A percentile compares a stretch with the other conserved stretches of the same genome.
Evolutionary conservation across 805 yeast genomes (phyloP).

Genomic region (Candida dendrica): DNA sequence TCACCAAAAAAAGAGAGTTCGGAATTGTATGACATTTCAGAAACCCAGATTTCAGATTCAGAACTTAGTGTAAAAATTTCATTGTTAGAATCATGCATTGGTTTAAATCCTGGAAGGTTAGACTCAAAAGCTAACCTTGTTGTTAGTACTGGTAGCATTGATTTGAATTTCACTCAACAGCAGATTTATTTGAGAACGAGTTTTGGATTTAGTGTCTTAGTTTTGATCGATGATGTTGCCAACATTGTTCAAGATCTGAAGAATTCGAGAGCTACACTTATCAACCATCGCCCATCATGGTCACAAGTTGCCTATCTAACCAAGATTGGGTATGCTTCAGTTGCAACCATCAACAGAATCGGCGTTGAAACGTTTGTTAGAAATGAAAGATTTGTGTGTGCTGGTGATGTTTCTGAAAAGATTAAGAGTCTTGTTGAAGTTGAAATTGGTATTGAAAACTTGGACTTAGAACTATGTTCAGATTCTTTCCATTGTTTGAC

Average conservation of each 20-base stretch:
- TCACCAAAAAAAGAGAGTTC: neutral
- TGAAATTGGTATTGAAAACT: conserved; percentile 40
- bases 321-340: conserved; percentile 43
- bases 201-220: conserved; percentile 40
- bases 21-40: neutral
- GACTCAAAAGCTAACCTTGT: conserved; percentile 45
- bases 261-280: conserved; percentile 15
- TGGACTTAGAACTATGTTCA: conserved; percentile 60
- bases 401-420: conserved; percentile 3
- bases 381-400: conserved; percentile 1
- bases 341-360: conserved; percentile 38
- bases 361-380: conserved; percentile 25
- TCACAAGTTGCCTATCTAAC: conserved; percentile 33
- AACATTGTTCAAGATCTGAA: conserved; percentile 25
- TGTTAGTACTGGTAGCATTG: conserved; percentile 47
- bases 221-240: conserved; percentile 57
- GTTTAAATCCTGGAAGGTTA: conserved; percentile 57
- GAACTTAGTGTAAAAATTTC: conserved; percentile 15
- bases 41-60: conserved; percentile 3
- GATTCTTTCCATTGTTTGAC: conserved; percentile 73
- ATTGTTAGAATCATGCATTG: conserved; percentile 47
- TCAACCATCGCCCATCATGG: conserved; percentile 24
- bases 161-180: conserved; percentile 31
- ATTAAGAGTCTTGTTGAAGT: conserved; percentile 27
- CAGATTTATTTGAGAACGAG: conserved; percentile 33